Evolutionary conservation across 2,329 filamentous ascomycete species (phyloP), one percentile per base, ranked within the genome.

Genomic region (Hypoxylon sp.): DNA sequence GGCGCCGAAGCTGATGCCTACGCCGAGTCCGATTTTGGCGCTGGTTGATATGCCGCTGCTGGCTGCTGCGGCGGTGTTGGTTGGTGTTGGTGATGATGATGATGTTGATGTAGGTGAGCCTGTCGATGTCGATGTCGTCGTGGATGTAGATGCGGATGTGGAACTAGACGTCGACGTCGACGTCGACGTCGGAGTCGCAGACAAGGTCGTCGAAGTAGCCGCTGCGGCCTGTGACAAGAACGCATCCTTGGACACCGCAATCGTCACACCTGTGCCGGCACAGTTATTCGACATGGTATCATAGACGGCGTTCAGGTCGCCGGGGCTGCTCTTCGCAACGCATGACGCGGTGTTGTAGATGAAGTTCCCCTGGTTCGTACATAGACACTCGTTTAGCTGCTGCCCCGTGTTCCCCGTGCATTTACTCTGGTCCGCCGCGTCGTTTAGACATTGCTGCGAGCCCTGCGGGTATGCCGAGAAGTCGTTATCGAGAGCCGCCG

Each of bases 351-450:
- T 71, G 32, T 78, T 78, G 19, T 79, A 81, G 64, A 87, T 76
- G 72, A 87, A 87, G 67, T 81, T 76, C 58, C 81, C 81, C 30
- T 78, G 75, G 67, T 87, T 85, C 65, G 74, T 73, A 71, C 85
- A 87, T 1, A 87, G 77, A 56, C 85, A 87, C 1, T 72, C 55
- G 69, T 87, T 87, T 65, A 85, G 76, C 29, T 79, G 74, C 0
- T 70, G 46, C 2, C 78, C 76, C 0, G 79, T 79, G 19, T 72
- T 71, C 16, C 81, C 81, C 4, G 75, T 74, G 74, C 85, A 87
- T 3, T 74, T 70, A 14, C 80, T 81, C 19, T 63, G 30, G 48
- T 77, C 71, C 29, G 83, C 79, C 3, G 83, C 77, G 14, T 77
- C 50, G 67, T 79, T 74, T 1, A 87, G 76, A 62, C 85, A 87